Evolutionary conservation across 1,139 yeast species (phyloP).

Genomic region (Barnettozyma hawaiiensis): DNA sequence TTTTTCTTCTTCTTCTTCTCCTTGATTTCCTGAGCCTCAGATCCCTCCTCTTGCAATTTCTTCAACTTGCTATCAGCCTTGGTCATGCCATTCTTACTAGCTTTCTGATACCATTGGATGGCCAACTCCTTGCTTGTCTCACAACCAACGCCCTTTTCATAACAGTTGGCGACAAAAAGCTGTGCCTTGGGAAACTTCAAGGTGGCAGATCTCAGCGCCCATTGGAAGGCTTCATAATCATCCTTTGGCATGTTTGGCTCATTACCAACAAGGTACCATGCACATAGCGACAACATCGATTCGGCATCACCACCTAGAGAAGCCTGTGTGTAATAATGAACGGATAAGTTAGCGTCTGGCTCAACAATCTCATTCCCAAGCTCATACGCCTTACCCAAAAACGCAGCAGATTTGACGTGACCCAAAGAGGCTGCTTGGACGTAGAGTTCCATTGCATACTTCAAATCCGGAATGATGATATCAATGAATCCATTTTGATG

Average conservation of each 20-base stretch:
- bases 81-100: conserved; percentile 69
- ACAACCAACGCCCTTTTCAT: conserved; percentile 86
- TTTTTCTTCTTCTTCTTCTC: conserved; percentile 26
- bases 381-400: conserved; percentile 82
- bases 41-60: conserved; percentile 4
- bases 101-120: conserved; percentile 67
- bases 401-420: conserved; percentile 71
- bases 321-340: conserved; percentile 89
- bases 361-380: conserved; percentile 71
- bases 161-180: conserved; percentile 78
- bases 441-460: conserved; percentile 81
- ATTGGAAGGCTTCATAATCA: conserved; percentile 83
- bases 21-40: background rate
- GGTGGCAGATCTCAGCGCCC: conserved; percentile 87
- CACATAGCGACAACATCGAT: conserved; percentile 91
- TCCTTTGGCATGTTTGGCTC: conserved; percentile 76
- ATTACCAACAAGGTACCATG: conserved; percentile 93
- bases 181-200: conserved; percentile 77
- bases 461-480: conserved; percentile 74
- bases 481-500: conserved; percentile 82
- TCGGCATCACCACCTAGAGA: conserved; percentile 84
- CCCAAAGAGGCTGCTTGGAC: conserved; percentile 89
- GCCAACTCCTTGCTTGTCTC: conserved; percentile 52
- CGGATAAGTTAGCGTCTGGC: conserved; percentile 77
- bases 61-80: conserved; percentile 43